phyloP scores from a whole-genome alignment of 768 basidiomycete genomes.

The Russula compacta region DNA sequence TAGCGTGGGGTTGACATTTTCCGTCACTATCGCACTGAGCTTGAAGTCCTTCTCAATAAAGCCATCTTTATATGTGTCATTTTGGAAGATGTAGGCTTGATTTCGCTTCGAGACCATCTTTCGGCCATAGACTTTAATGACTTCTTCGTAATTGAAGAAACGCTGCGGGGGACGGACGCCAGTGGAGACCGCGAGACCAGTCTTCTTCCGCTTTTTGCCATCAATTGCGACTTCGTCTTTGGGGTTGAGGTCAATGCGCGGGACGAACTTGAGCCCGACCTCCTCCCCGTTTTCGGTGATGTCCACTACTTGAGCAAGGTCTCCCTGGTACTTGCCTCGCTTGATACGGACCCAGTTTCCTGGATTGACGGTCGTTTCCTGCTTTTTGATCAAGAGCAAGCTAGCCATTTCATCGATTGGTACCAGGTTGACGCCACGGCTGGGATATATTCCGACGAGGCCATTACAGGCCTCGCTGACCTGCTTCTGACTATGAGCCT shows the following conservation, averaged over 20 bases:
- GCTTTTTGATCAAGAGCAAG: conserved; percentile 90
- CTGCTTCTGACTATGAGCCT: conserved; percentile 80
- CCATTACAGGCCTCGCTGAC: conserved; percentile 81
- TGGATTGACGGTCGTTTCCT: conserved; percentile 71
- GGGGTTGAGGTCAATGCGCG: conserved; percentile 95
- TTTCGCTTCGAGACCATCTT: conserved; percentile 68
- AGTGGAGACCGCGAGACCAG: conserved; percentile 34
- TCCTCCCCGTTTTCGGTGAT: conserved; percentile 90
- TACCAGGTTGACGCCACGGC: conserved; percentile 73
- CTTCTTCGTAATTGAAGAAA: conserved; percentile 91
- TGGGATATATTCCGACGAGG: conserved; percentile 85
- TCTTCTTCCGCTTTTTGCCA: conserved; percentile 74
- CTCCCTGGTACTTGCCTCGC: conserved; percentile 88
- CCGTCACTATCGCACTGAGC: conserved; percentile 62
- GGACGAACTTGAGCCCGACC: conserved; percentile 86
- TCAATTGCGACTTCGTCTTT: conserved; percentile 63
- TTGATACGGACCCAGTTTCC: conserved; percentile 95
- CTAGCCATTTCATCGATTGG: conserved; percentile 98
- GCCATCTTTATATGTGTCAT: conserved; percentile 90
- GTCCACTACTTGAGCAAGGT: conserved; percentile 92
- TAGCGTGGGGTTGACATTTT: conserved; percentile 89
- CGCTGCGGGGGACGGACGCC: conserved; percentile 80
- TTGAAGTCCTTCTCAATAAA: conserved; percentile 96
- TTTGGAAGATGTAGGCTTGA: conserved; percentile 76
- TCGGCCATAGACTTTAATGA: conserved; percentile 74